Evolutionary conservation across 192 early-diverging fungal genomes (phyloP), one percentile per base, ranked within the genome.

Genomic region (Entomortierella chlamydospora): DNA sequence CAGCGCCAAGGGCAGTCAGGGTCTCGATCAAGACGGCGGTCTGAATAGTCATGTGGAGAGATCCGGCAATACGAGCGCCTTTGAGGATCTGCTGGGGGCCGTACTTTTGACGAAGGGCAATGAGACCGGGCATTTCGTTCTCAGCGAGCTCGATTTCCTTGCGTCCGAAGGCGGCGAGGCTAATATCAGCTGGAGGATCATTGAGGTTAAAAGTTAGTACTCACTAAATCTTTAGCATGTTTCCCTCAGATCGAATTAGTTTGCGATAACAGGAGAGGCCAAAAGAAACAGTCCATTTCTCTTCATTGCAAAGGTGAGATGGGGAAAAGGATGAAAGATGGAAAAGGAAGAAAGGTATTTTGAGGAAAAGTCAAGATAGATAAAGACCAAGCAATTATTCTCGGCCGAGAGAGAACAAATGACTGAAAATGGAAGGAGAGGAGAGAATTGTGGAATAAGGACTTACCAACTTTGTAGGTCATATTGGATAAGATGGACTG

Each of bases 21-120:
- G 97, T 98, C 91, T 98, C 96, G 87, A 98, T 99, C 68, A 99
- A 91, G 68, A 98, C 95, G 63, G 96, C 97, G 53, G 95, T 98
- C 92, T 99, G 96, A 85, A 99, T 95, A 85, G 97, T 98, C 97
- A 99, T 98, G 91, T 98, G 96, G 80, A 99, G 89, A 85, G 96
- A 99, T 31, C 97, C 97, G 58, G 94, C 94, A 77, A 99, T 95
- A 72, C 97, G 94, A 64, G 97, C 95, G 83, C 96, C 96, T 81
- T 90, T 89, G 73, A 98, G 92, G 62, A 95, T 92, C 85, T 98
- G 90, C 61, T 84, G 64, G 58, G 93, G 89, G 53, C 94, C 95
- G 85, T 99, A 98, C 89, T 95, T 96, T 68, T 88, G 81, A 85
- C 96, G 93, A 68, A 99, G 88, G 68, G 88, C 85, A 93, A 99